Percentiles rank a stretch among this genome's conserved stretches.
Evolutionary conservation across 768 basidiomycete species (phyloP).

Genomic region (Russula abietina): DNA sequence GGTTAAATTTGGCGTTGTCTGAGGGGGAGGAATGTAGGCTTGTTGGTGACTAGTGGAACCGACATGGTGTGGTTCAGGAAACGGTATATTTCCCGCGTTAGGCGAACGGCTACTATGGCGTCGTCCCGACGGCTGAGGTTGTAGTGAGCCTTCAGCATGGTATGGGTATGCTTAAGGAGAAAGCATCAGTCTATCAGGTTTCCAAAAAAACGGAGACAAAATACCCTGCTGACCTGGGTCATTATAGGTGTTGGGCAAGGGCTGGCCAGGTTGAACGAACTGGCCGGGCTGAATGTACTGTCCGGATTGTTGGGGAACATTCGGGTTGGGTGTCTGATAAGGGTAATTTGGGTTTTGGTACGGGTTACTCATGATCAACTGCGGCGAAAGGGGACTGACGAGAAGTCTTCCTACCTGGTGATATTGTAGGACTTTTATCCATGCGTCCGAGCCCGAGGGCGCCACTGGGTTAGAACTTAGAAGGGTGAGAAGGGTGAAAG

Average conservation of each 20-base stretch:
- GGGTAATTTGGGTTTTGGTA: background rate
- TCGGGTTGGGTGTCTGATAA: background rate
- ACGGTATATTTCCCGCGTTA: background rate
- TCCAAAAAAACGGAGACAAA: background rate
- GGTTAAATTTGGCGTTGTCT: background rate
- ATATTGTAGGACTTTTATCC: background rate
- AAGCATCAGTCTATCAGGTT: too few relatives aligned
- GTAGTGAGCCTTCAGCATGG: background rate
- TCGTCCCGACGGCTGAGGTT: background rate
- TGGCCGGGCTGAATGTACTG: background rate
- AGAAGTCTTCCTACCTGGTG: background rate
- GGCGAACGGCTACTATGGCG: background rate
- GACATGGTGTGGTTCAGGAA: background rate
- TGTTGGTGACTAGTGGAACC: background rate
- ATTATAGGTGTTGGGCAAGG: background rate
- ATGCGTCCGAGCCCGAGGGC: background rate
- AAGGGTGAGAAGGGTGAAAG: background rate
- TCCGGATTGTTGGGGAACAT: background rate
- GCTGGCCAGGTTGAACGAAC: too few relatives aligned
- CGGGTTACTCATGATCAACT: background rate
- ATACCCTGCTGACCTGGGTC: constrained; percentile 1
- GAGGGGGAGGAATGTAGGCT: background rate
- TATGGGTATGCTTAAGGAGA: too few relatives aligned
- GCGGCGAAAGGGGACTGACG: background rate
- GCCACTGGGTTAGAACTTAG: background rate